These are phyloP conservation scores for Apiotrichum gamsii DNA, from an alignment of 1,284 basidiomycete genomes.

Conservation along the genomic window DNA sequence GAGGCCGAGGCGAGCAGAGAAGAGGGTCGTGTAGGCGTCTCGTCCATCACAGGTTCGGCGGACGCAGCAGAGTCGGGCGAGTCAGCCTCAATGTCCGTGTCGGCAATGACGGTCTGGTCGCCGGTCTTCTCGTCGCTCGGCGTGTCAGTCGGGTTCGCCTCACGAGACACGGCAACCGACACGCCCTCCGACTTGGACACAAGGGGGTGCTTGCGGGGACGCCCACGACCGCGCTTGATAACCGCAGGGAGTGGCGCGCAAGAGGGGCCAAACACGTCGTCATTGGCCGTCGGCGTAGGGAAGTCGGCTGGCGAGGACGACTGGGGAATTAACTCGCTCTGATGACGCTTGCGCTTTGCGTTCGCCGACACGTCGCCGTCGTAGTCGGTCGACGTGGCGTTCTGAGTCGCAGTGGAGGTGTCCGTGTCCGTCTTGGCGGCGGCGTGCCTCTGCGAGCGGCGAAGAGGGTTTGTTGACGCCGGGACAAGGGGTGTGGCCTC, in stretches of 20 bases:
- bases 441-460: not conserved
- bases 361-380: conserved; percentile 14
- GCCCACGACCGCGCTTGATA: too few relatives aligned
- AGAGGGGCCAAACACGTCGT: conserved; percentile 34
- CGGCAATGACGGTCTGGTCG: conserved; percentile 9
- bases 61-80: conserved; percentile 1
- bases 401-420: too few relatives aligned
- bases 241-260: too few relatives aligned
- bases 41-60: not conserved
- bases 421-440: too few relatives aligned
- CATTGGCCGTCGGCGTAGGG: conserved; percentile 3
- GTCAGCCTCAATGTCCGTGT: conserved; percentile 17
- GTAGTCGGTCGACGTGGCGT: too few relatives aligned
- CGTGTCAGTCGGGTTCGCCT: too few relatives aligned
- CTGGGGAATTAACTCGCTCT: conserved; percentile 6
- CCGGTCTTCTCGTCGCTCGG: too few relatives aligned
- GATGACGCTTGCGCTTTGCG: not conserved
- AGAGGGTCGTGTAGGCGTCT: not conserved
- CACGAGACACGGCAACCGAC: too few relatives aligned
- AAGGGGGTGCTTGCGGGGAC: too few relatives aligned
- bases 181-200: too few relatives aligned
- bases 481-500: not conserved
- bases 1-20: conserved; percentile 22
- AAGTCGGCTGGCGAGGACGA: conserved; percentile 4
- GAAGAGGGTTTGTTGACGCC: too few relatives aligned